Percentiles rank a stretch among this genome's conserved stretches.
Evolutionary conservation across 108 stramenopile species (phyloP).

Genomic region (Phaeodactylum tricornutum): DNA sequence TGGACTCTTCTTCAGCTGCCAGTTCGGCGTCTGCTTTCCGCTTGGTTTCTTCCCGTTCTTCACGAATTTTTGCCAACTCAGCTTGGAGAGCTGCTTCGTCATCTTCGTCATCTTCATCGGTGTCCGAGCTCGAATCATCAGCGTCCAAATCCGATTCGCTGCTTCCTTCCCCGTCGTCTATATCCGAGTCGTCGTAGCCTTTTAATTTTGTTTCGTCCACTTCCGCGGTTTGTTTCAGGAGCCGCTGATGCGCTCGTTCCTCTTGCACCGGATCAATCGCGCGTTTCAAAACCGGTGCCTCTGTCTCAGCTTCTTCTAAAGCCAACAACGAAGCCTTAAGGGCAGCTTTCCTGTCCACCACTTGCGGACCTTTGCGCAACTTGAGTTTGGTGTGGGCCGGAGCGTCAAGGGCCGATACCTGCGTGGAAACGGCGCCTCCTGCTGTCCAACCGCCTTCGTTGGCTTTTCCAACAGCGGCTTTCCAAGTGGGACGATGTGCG

Average conservation of each 20-base stretch:
- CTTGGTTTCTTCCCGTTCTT: constrained; percentile 76
- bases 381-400: constrained; percentile 84
- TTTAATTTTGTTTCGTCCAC: constrained; percentile 53
- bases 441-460: constrained; percentile 78
- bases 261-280: constrained; percentile 34
- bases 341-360: constrained; percentile 44
- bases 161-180: constrained; percentile 41
- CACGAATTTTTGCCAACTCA: constrained; percentile 85
- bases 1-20: constrained; percentile 52
- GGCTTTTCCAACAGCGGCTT: constrained; percentile 82
- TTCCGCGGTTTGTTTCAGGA: constrained; percentile 74
- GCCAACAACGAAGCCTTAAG: constrained; percentile 64
- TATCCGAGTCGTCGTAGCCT: constrained; percentile 45
- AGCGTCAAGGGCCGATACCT: constrained; percentile 41
- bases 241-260: constrained; percentile 46
- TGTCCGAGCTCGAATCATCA: constrained; percentile 45
- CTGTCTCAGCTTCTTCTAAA: constrained; percentile 65
- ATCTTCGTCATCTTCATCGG: constrained; percentile 85
- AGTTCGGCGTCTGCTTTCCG: constrained; percentile 66
- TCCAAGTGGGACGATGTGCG: constrained; percentile 90
- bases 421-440: constrained; percentile 54
- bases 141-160: constrained; percentile 25
- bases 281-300: constrained; percentile 27
- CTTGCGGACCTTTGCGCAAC: constrained; percentile 49
- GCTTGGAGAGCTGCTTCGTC: constrained; percentile 87